Evolutionary conservation across 192 early-diverging fungal species (phyloP), one percentile per base, ranked within the genome.

Genomic region (Coemansia sp.): DNA sequence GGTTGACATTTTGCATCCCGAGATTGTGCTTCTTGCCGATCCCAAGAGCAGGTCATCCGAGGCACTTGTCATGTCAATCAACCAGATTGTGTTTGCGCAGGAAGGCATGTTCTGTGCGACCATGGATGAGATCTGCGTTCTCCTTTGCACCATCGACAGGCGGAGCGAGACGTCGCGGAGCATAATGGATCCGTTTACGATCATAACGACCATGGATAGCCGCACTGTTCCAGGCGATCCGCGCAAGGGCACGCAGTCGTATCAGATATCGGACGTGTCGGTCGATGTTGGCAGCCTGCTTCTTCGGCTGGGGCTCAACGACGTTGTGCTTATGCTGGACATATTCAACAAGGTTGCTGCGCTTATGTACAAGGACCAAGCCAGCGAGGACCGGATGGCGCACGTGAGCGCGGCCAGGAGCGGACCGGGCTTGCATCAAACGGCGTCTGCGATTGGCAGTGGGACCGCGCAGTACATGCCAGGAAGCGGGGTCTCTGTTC

Each of bases 131-230:
- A 85, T 95, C 45, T 92, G 94, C 44, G 93, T 98, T 87, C 92
- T 91, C 39, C 84, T 99, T 15, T 98, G 95, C 85, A 87, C 87
- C 11, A 93, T 98, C 88, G 91, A 94, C 68, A 89, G 87, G 56
- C 84, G 92, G 12, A 84, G 89, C 9, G 90, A 92, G 41, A 93
- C 95, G 0, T 84, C 84, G 6, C 71, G 97, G 21, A 88, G 90
- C 8, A 93, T 98, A 49, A 92, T 99, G 70, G 92, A 98, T 66
- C 92, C 92, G 48, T 96, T 97, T 75, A 89, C 96, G 56, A 74
- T 97, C 16, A 88, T 90, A 5, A 61, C 94, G 23, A 87, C 88
- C 0, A 88, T 95, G 88, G 94, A 96, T 67, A 88, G 85, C 38
- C 88, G 89, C 12, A 83, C 84, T 10, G 78, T 88, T 5, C 83